Conservation (phyloP, 2,329 filamentous ascomycete genomes). For the Sclerotinia minor region DNA sequence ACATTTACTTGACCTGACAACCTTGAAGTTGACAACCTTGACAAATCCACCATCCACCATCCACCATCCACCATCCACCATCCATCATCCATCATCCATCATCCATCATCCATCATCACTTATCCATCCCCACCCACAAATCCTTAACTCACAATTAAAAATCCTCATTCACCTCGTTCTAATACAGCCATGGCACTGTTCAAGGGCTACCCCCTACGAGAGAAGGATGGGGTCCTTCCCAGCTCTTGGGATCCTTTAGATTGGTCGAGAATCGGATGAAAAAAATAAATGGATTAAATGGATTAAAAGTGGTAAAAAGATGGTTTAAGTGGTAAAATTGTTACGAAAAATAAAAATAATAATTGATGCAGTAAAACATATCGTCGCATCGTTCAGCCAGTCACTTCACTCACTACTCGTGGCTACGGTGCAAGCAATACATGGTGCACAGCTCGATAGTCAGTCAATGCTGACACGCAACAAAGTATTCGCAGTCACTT, state of each 20-base stretch:
- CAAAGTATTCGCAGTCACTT: neutral
- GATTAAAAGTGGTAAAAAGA: neutral
- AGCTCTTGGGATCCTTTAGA: constrained; percentile 21
- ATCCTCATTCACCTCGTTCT: constrained; percentile 11
- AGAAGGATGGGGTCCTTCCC: constrained; percentile 15
- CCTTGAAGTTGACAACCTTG: constrained; percentile 1
- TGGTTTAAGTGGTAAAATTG: neutral
- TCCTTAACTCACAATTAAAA: neutral
- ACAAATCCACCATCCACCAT: neutral
- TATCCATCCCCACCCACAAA: neutral
- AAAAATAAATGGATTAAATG: neutral
- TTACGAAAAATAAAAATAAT: too few species aligned
- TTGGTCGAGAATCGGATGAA: constrained; percentile 15
- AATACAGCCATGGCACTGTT: constrained; percentile 20
- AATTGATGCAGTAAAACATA: neutral
- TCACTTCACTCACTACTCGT: neutral
- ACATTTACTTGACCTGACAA: neutral
- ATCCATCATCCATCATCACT: neutral
- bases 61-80: neutral
- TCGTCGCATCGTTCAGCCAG: neutral
- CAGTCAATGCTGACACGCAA: constrained; percentile 11
- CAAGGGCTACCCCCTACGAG: constrained; percentile 8
- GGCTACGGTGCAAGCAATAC: neutral
- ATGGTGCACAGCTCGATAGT: constrained; percentile 14
- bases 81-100: neutral